Evolutionary conservation across 2,329 filamentous ascomycete genomes (phyloP), one percentile per base, ranked within the genome.

Genomic region (Sclerotinia trifoliorum): DNA sequence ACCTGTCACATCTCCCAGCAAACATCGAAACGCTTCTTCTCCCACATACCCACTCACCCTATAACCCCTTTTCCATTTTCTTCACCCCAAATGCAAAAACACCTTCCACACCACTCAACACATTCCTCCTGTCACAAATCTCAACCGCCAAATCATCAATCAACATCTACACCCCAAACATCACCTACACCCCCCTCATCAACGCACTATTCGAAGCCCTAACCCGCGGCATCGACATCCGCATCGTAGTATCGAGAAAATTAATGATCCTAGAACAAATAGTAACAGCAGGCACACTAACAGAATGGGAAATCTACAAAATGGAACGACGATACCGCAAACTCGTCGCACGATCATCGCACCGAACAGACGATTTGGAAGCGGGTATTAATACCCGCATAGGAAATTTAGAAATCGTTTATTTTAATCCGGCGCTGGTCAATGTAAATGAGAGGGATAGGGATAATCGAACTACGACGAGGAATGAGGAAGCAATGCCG

Each of bases 191-290:
- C 60, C 83, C 89, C 0, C 86, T 92, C 0, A 79, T 93, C 0
- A 78, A 84, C 0, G 86, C 85, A 0, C 77, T 96, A 0, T 73
- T 90, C 0, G 79, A 79, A 0, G 89, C 90, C 0, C 79, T 94
- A 0, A 73, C 79, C 4, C 84, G 90, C 0, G 90, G 91, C 1
- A 85, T 95, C 15, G 78, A 90, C 66, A 86, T 96, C 1, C 81
- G 81, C 10, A 84, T 94, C 55, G 81, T 90, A 8, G 93, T 90
- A 0, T 89, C 87, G 71, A 83, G 84, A 69, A 81, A 82, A 19
- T 88, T 94, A 82, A 94, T 93, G 91, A 76, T 91, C 21, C 79
- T 92, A 42, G 92, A 96, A 79, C 92, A 96, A 77, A 80, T 95
- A n/a, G 81, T 92, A 32, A 95, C 92, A 0, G 88, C 91, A 0